phyloP scores from a whole-genome alignment of 169 alveolate species.

The Plasmodium malariae region DNA sequence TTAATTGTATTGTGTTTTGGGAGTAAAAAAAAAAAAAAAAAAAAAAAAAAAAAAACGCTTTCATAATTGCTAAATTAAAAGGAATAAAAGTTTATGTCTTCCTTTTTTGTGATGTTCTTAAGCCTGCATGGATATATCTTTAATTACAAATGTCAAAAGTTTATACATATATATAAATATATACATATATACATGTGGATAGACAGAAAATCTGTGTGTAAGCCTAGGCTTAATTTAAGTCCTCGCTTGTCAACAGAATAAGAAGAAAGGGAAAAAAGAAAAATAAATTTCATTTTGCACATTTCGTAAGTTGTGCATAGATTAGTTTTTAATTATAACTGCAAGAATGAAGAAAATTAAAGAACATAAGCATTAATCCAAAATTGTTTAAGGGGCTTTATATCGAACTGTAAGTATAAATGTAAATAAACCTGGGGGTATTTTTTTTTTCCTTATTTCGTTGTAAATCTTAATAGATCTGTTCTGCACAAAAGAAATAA shows the following conservation, averaged over 20 bases:
- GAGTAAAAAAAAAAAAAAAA: background rate
- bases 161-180: background rate
- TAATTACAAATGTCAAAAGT: background rate
- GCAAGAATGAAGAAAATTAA: background rate
- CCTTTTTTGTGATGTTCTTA: conserved; percentile 6
- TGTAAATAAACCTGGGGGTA: background rate
- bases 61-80: background rate
- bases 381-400: background rate
- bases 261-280: background rate
- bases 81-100: background rate
- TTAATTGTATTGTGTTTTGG: background rate
- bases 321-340: background rate
- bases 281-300: background rate
- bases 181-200: background rate
- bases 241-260: background rate
- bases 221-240: background rate
- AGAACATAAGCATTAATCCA: background rate
- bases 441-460: background rate
- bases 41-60: conserved; percentile 5
- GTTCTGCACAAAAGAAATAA: background rate
- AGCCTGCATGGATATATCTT: conserved; percentile 5
- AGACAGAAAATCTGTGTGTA: background rate
- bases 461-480: background rate
- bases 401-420: background rate
- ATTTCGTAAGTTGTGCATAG: background rate